Conservation (phyloP, 352 stramenopile species). For the Pythium aristosporum region DNA sequence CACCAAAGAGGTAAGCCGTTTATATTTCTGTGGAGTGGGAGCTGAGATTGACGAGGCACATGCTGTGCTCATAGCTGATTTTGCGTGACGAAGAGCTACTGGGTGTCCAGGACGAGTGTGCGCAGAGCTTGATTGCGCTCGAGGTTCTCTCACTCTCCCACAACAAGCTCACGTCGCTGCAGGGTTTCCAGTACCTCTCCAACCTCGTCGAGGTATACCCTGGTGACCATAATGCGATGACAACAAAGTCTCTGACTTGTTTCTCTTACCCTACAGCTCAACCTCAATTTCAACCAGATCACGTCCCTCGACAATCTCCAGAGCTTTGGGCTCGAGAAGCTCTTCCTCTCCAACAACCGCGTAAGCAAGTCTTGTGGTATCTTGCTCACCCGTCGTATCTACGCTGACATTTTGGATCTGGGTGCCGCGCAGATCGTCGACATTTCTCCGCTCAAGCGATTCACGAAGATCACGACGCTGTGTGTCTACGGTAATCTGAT, state of each 20-base stretch:
- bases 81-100: slow-evolving; percentile 61
- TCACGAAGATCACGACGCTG: slow-evolving; percentile 32
- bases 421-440: slow-evolving; percentile 22
- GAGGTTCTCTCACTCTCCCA: slow-evolving; percentile 85
- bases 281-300: slow-evolving; percentile 48
- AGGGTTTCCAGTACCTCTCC: slow-evolving; percentile 63
- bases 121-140: slow-evolving; percentile 50
- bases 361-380: not conserved
- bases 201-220: slow-evolving; percentile 68
- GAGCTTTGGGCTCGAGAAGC: slow-evolving; percentile 37
- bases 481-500: slow-evolving; percentile 38
- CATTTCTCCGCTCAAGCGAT: slow-evolving; percentile 27
- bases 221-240: not conserved
- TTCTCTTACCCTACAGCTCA: slow-evolving; percentile 27
- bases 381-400: not conserved
- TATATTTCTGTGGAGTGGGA: not conserved
- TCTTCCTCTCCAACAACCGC: slow-evolving; percentile 39
- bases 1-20: slow-evolving; percentile 56
- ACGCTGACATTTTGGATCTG: not conserved
- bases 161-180: slow-evolving; percentile 60
- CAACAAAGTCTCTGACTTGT: not conserved
- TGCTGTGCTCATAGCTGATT: slow-evolving; percentile 50
- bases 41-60: not conserved
- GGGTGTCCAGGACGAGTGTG: slow-evolving; percentile 51
- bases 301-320: slow-evolving; percentile 34